Evolutionary conservation across 2,329 filamentous ascomycete species (phyloP).

Genomic region (Chaetomium sp.): DNA sequence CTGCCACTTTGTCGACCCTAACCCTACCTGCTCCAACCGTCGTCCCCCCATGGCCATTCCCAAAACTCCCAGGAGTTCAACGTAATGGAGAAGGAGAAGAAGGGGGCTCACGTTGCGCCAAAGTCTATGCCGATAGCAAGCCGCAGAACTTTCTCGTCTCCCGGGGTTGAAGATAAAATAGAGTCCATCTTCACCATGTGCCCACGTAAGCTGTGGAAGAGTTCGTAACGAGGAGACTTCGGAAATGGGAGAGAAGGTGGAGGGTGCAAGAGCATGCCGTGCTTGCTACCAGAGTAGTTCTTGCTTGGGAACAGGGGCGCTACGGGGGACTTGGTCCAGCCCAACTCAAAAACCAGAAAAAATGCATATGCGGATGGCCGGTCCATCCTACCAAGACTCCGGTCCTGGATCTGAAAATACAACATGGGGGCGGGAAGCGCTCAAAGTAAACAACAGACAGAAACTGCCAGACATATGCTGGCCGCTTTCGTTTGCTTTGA

Average conservation of each 20-base stretch:
- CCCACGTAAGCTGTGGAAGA: neutral
- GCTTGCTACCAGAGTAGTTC: too few species aligned
- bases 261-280: too few species aligned
- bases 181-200: neutral
- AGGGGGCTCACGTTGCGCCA: neutral
- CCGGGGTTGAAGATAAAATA: neutral
- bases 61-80: neutral
- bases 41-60: too few species aligned
- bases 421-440: neutral
- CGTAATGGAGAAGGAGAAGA: neutral
- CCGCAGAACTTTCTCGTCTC: neutral
- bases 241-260: too few species aligned
- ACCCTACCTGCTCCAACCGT: conserved; percentile 13
- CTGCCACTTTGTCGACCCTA: conserved; percentile 18
- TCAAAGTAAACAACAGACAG: neutral
- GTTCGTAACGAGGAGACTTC: neutral
- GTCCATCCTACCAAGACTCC: too few species aligned
- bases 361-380: too few species aligned
- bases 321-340: too few species aligned
- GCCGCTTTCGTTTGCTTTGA: neutral
- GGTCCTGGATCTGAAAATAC: too few species aligned
- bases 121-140: neutral
- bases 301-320: too few species aligned
- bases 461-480: neutral
- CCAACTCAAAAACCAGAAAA: too few species aligned